Conservation (phyloP, 2,329 filamentous ascomycete genomes). For the Trichoderma guizhouense region DNA sequence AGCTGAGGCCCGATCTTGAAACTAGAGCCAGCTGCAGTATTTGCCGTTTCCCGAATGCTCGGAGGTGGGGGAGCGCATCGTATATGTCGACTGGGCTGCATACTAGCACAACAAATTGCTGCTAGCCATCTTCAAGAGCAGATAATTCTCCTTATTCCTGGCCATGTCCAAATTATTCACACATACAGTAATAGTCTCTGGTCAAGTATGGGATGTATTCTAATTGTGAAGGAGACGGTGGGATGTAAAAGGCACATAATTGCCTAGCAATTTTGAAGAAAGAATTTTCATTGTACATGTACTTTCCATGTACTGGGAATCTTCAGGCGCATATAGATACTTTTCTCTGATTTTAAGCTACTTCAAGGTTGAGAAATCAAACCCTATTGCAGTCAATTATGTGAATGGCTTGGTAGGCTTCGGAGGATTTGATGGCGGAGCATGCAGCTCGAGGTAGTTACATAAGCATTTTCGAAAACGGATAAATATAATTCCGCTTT, state of each 20-base stretch:
- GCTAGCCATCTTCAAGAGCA: not conserved
- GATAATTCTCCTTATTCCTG: not conserved
- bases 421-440: not conserved
- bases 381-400: not conserved
- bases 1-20: conserved; percentile 7
- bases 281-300: not conserved
- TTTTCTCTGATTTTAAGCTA: not conserved
- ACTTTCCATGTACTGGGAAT: not conserved
- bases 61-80: not conserved
- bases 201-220: not conserved
- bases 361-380: not conserved
- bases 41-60: conserved; percentile 6
- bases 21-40: conserved; percentile 7
- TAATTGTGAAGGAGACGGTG: not conserved
- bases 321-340: not conserved
- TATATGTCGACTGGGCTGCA: not conserved
- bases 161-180: not conserved
- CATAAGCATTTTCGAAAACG: not conserved
- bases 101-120: not conserved
- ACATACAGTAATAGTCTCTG: not conserved
- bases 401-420: not conserved
- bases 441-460: not conserved
- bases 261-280: not conserved
- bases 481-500: not conserved
- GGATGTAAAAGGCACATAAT: not conserved